Evolutionary conservation across 1,139 yeast genomes (phyloP).

Genomic region (Candida sp.): DNA sequence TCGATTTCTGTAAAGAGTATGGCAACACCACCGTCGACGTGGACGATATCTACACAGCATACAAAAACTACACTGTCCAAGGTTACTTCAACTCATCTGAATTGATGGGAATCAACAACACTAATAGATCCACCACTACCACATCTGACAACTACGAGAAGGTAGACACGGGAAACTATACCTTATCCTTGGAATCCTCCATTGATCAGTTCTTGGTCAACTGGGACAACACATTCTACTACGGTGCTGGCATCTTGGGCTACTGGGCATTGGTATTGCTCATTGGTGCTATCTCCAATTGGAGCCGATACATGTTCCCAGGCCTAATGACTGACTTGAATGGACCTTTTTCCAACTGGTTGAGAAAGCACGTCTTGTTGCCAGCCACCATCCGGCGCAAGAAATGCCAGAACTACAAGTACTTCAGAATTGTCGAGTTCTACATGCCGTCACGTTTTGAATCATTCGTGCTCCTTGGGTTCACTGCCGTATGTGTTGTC

Average conservation of each 20-base stretch:
- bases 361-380: slow-evolving; percentile 39
- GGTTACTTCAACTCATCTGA: slow-evolving; percentile 17
- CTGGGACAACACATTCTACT: slow-evolving; percentile 43
- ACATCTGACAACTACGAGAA: background rate
- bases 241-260: slow-evolving; percentile 51
- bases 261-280: slow-evolving; percentile 52
- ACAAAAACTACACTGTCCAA: slow-evolving; percentile 17
- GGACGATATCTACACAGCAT: slow-evolving; percentile 20
- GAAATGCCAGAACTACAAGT: slow-evolving; percentile 19
- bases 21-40: slow-evolving; percentile 16
- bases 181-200: slow-evolving; percentile 6
- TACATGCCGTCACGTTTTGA: slow-evolving; percentile 64
- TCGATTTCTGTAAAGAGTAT: slow-evolving; percentile 16
- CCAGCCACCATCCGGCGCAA: slow-evolving; percentile 40
- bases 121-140: no score
- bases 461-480: slow-evolving; percentile 44
- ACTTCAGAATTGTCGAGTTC: slow-evolving; percentile 26
- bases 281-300: slow-evolving; percentile 43
- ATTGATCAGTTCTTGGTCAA: slow-evolving; percentile 32
- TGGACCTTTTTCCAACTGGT: slow-evolving; percentile 31
- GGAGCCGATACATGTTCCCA: slow-evolving; percentile 35
- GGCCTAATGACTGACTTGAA: slow-evolving; percentile 20
- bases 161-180: background rate
- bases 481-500: slow-evolving; percentile 46
- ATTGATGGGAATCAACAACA: no score